A percentile compares a stretch with the other conserved stretches of the same genome.
Conservation (phyloP, 768 basidiomycete species). For the Pisolithus microcarpus region DNA sequence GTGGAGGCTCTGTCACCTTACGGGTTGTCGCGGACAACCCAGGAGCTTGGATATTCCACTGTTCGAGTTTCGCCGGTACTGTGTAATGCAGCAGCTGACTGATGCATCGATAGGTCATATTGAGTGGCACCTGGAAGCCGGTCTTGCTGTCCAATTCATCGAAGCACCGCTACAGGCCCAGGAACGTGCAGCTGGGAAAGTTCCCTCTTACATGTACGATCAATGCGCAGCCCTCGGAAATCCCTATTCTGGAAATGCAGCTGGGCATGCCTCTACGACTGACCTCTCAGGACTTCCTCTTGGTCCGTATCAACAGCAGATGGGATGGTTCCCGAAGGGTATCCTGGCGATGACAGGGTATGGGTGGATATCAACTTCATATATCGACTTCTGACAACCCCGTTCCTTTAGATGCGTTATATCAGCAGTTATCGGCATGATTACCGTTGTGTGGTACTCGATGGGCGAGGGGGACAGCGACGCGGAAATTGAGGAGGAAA, state of each 20-base stretch:
- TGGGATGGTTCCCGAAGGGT: conserved; percentile 68
- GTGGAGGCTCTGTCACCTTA: conserved; percentile 60
- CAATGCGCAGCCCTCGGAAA: conserved; percentile 63
- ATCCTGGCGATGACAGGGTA: conserved; percentile 73
- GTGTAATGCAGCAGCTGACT: not conserved
- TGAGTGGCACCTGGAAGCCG: conserved; percentile 80
- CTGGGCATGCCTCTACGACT: conserved; percentile 62
- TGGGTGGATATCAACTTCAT: conserved; percentile 1
- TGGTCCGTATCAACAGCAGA: conserved; percentile 67
- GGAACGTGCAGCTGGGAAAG: conserved; percentile 31
- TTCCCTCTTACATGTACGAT: conserved; percentile 58
- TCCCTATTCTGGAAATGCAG: conserved; percentile 77
- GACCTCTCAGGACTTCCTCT: conserved; percentile 59
- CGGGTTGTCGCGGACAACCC: conserved; percentile 88
- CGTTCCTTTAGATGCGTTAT: conserved; percentile 61
- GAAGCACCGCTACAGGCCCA: conserved; percentile 74
- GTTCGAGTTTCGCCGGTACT: conserved; percentile 32
- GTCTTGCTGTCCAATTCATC: conserved; percentile 80
- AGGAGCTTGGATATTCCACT: conserved; percentile 83
- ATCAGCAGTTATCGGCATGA: conserved; percentile 77
- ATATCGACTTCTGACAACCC: conserved; percentile 9
- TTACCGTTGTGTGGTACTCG: conserved; percentile 79
- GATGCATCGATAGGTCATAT: conserved; percentile 51
- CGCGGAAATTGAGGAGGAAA: conserved; percentile 75
- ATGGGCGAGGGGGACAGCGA: conserved; percentile 68